Conservation (phyloP, 1,139 yeast genomes). For the Geotrichum phurueaensis region DNA sequence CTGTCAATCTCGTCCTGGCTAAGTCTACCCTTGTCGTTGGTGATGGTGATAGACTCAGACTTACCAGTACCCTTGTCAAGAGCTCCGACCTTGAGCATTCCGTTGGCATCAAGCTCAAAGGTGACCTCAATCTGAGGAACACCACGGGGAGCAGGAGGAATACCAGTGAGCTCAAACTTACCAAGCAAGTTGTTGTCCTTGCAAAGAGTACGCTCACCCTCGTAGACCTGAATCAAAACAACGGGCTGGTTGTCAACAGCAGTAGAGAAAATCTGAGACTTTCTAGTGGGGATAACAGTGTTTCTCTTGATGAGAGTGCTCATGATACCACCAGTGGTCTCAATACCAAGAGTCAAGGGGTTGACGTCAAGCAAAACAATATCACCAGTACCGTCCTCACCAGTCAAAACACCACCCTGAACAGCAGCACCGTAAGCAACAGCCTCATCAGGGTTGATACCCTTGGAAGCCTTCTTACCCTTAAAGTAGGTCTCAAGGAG, state of each 20-base stretch:
- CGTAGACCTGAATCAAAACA: conserved; percentile 90
- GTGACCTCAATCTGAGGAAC: conserved; percentile 96
- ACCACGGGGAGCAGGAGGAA: conserved; percentile 98
- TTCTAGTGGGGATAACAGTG: conserved; percentile 94
- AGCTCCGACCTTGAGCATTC: conserved; percentile 90
- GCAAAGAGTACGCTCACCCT: conserved; percentile 96
- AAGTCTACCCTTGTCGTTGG: conserved; percentile 95
- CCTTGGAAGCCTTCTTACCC: conserved; percentile 91
- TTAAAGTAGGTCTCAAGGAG: conserved; percentile 79
- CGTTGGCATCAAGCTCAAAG: conserved; percentile 89
- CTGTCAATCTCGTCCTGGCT: conserved; percentile 86
- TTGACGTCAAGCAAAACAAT: conserved; percentile 84
- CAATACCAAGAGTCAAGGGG: conserved; percentile 93
- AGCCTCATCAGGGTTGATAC: conserved; percentile 97
- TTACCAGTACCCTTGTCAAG: conserved; percentile 96
- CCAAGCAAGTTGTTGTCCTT: conserved; percentile 94
- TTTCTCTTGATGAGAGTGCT: conserved; percentile 95
- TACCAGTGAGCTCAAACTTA: conserved; percentile 90
- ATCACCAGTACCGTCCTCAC: conserved; percentile 79
- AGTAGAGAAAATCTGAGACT: conserved; percentile 94
- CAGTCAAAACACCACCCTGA: conserved; percentile 92
- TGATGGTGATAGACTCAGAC: conserved; percentile 87
- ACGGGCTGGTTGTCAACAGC: conserved; percentile 97
- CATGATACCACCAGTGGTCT: conserved; percentile 97
- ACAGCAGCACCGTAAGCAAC: conserved; percentile 99